phyloP scores from a whole-genome alignment of 257 asterid genomes.

The Nicotiana sylvestris region DNA sequence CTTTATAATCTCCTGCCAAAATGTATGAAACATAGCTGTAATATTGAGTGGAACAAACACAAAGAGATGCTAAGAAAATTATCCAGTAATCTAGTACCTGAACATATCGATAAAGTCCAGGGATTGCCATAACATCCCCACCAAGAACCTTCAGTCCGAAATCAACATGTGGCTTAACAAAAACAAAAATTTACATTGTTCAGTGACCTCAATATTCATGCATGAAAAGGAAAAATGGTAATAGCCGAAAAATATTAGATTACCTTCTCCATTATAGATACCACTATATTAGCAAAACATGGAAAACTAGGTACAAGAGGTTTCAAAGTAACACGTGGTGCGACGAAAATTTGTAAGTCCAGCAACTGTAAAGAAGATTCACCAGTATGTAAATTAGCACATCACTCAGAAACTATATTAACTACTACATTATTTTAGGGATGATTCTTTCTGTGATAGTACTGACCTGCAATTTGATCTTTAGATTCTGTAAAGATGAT shows the following conservation, averaged over 20 bases:
- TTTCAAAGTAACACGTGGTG: conserved; percentile 66
- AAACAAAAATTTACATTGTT: conserved; percentile 6
- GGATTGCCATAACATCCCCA: conserved; percentile 79
- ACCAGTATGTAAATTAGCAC: conserved; percentile 14
- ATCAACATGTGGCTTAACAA: conserved; percentile 68
- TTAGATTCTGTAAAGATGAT: conserved; percentile 38
- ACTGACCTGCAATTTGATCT: conserved; percentile 61
- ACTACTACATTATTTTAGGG: background rate
- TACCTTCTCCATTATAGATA: conserved; percentile 77
- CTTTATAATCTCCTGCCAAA: conserved; percentile 60
- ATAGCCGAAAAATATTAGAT: conserved; percentile 6
- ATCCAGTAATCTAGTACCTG: conserved; percentile 40
- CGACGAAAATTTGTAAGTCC: conserved; percentile 62
- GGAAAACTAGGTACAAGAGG: conserved; percentile 75
- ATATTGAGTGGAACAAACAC: background rate
- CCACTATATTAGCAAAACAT: conserved; percentile 58
- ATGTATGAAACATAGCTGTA: background rate
- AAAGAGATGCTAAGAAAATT: background rate
- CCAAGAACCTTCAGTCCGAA: conserved; percentile 78
- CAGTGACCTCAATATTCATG: background rate
- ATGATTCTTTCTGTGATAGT: conserved; percentile 9
- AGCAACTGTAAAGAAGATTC: conserved; percentile 49
- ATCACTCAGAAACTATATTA: background rate
- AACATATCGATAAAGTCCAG: conserved; percentile 73
- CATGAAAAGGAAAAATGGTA: background rate